A percentile compares a stretch with the other conserved stretches of the same genome.
These are phyloP conservation scores for Podospora fimiseda DNA, from an alignment of 495 filamentous ascomycete genomes.

Conservation along the genomic window DNA sequence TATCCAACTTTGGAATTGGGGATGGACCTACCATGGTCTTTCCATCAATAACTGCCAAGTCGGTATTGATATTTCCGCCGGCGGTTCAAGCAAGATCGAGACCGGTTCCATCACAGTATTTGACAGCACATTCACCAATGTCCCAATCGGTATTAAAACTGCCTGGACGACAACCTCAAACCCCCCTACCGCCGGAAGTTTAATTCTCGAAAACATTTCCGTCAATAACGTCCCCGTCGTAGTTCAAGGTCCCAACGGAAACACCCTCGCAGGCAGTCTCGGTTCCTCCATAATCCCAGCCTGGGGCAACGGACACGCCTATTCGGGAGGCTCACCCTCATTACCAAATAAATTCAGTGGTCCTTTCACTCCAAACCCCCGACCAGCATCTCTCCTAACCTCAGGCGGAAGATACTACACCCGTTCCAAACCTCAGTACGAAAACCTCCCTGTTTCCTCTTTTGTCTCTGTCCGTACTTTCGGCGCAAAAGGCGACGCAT, in stretches of 20 bases:
- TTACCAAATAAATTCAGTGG: constrained; percentile 28
- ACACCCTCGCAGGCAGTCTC: constrained; percentile 51
- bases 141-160: constrained; percentile 61
- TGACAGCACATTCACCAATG: constrained; percentile 70
- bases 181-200: constrained; percentile 44
- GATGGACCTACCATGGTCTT: constrained; percentile 51
- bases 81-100: constrained; percentile 37
- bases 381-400: constrained; percentile 33
- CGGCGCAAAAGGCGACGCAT: constrained; percentile 68
- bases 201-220: constrained; percentile 61
- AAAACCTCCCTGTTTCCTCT: constrained; percentile 37
- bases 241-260: constrained; percentile 47
- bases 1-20: constrained; percentile 49
- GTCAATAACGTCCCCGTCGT: constrained; percentile 56
- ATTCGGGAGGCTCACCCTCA: constrained; percentile 39
- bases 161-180: constrained; percentile 47
- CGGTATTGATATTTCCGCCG: constrained; percentile 65
- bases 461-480: constrained; percentile 57
- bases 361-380: constrained; percentile 32
- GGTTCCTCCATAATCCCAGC: constrained; percentile 47
- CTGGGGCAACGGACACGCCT: constrained; percentile 44
- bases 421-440: constrained; percentile 57
- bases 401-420: constrained; percentile 40
- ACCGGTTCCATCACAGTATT: constrained; percentile 56
- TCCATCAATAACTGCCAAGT: constrained; percentile 63